phyloP scores from a whole-genome alignment of 2,329 filamentous ascomycete genomes.

The Neonectria punicea region DNA sequence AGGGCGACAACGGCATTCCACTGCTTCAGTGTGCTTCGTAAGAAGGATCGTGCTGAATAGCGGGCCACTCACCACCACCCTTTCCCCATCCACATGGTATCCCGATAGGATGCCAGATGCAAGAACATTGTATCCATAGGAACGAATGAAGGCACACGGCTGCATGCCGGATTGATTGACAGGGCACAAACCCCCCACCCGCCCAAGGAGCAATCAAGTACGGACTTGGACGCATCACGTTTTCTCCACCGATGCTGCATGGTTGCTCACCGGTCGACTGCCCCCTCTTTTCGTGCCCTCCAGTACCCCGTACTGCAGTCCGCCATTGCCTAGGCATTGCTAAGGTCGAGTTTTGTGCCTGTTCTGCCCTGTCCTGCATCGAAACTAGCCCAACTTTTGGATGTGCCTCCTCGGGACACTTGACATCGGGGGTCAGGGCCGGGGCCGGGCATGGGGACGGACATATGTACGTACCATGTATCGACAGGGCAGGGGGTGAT shows the following conservation, averaged over 20 bases:
- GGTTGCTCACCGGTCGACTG: slow-evolving; percentile 39
- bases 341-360: slow-evolving; percentile 6
- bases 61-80: slow-evolving; percentile 7
- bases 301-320: slow-evolving; percentile 18
- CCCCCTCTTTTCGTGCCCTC: slow-evolving; percentile 26
- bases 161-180: slow-evolving; percentile 30
- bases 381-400: slow-evolving; percentile 16
- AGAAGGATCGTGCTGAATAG: neutral
- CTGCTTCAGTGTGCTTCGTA: neutral
- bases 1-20: slow-evolving; percentile 2
- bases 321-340: neutral
- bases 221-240: slow-evolving; percentile 18
- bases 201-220: slow-evolving; percentile 2
- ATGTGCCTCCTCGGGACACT: slow-evolving; percentile 21
- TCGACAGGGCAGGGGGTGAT: slow-evolving; percentile 33
- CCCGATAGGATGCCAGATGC: slow-evolving; percentile 1
- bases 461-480: neutral
- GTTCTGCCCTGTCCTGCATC: slow-evolving; percentile 18
- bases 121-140: neutral
- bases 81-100: slow-evolving; percentile 14
- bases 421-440: slow-evolving; percentile 25
- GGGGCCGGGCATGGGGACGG: slow-evolving; percentile 1
- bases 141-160: slow-evolving; percentile 18
- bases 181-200: slow-evolving; percentile 9
- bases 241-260: slow-evolving; percentile 34